Conservation (phyloP, 2,329 filamentous ascomycete species). For the Cladosporium sp. region DNA sequence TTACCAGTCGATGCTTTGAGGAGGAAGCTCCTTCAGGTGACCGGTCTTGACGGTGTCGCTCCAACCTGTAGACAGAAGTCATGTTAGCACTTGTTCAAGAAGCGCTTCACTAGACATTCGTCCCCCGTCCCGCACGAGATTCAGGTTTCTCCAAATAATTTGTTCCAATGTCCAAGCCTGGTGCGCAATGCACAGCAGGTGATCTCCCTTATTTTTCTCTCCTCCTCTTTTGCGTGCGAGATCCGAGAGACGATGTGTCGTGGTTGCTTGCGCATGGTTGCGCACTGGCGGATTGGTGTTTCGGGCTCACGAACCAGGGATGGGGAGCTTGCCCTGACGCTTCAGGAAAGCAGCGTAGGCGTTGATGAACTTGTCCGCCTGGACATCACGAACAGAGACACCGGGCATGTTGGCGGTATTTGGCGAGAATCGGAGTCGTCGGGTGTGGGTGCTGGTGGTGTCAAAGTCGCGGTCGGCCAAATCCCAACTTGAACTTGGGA, state of each 20-base stretch:
- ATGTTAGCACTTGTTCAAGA: conserved; percentile 37
- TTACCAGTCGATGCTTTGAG: conserved; percentile 92
- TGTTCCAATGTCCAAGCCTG: conserved; percentile 25
- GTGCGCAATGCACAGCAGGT: conserved; percentile 12
- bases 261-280: not conserved
- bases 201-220: conserved; percentile 17
- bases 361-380: conserved; percentile 86
- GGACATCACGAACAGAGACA: conserved; percentile 79
- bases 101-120: conserved; percentile 22
- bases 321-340: conserved; percentile 88
- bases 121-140: conserved; percentile 52
- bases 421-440: conserved; percentile 16
- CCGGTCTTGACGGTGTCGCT: conserved; percentile 99
- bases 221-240: conserved; percentile 19
- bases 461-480: conserved; percentile 7
- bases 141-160: conserved; percentile 42
- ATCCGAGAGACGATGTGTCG: conserved; percentile 18
- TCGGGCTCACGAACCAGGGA: conserved; percentile 64
- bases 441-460: conserved; percentile 14
- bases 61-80: conserved; percentile 67
- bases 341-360: conserved; percentile 87
- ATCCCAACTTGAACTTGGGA: not conserved
- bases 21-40: conserved; percentile 92
- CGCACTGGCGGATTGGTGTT: conserved; percentile 3
- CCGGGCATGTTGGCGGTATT: conserved; percentile 71